Conservation (phyloP, 352 stramenopile species). For the Elongisporangium undulatum region DNA sequence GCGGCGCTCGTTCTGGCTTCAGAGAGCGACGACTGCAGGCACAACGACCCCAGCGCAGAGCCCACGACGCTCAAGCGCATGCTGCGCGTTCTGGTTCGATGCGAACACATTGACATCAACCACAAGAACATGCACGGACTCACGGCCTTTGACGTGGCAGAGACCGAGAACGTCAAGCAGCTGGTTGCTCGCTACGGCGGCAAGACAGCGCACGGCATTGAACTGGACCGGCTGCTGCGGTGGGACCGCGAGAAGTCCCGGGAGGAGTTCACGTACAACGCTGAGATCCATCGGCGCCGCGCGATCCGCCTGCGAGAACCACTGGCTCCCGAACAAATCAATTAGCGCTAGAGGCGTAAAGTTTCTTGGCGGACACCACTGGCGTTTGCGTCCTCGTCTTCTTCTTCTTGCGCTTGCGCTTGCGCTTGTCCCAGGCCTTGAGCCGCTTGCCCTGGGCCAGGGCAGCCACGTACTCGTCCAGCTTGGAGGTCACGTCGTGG, state of each 20-base stretch:
- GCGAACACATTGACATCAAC: conserved; percentile 46
- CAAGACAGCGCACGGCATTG: conserved; percentile 30
- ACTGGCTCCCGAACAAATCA: conserved; percentile 6
- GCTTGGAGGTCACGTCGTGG: conserved; percentile 44
- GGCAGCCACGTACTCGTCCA: conserved; percentile 44
- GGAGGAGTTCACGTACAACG: conserved; percentile 38
- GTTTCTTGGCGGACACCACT: conserved; percentile 36
- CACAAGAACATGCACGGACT: conserved; percentile 71
- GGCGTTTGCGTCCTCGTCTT: conserved; percentile 4
- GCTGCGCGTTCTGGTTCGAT: conserved; percentile 5
- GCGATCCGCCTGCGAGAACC: not conserved
- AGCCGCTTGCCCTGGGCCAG: conserved; percentile 25
- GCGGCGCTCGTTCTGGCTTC: conserved; percentile 36
- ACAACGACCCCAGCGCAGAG: not conserved
- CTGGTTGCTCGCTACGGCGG: conserved; percentile 39
- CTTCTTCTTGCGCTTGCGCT: conserved; percentile 20
- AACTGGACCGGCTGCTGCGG: conserved; percentile 39
- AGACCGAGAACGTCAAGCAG: conserved; percentile 33
- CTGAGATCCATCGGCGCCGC: not conserved
- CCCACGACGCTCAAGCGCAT: conserved; percentile 20
- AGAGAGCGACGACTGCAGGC: not conserved
- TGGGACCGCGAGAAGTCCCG: conserved; percentile 49
- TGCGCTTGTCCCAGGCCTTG: conserved; percentile 13
- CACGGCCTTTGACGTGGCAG: conserved; percentile 49
- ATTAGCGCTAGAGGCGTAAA: conserved; percentile 40